Conservation (phyloP, 345 rosid genomes). For the Toxicodendron radicans region DNA sequence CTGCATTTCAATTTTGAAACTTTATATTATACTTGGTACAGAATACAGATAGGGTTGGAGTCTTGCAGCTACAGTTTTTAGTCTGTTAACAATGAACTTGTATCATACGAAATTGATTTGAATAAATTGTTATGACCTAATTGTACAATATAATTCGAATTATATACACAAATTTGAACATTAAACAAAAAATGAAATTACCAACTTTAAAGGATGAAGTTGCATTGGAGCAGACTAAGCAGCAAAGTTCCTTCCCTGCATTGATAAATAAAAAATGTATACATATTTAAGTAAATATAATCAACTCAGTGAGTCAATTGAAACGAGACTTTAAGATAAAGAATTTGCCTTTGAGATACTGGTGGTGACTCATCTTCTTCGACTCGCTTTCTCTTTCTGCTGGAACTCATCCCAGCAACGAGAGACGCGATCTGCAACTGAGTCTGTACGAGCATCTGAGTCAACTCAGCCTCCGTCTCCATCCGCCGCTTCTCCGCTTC, state of each 20-base stretch:
- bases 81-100: no score
- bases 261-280: no score
- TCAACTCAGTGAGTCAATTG: background rate
- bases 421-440: slow-evolving; percentile 47
- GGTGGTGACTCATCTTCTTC: slow-evolving; percentile 32
- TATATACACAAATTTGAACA: background rate
- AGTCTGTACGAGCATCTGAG: slow-evolving; percentile 51
- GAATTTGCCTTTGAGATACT: slow-evolving; percentile 27
- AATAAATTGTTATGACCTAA: no score
- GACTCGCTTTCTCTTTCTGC: slow-evolving; percentile 52
- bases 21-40: no score
- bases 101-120: no score
- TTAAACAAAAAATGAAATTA: background rate
- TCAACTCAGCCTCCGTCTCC: slow-evolving; percentile 54
- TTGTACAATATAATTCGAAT: no score
- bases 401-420: slow-evolving; percentile 20
- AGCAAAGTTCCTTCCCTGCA: slow-evolving; percentile 46
- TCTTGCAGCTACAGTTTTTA: no score
- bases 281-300: background rate
- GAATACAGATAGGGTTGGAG: no score
- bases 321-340: background rate
- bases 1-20: background rate
- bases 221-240: slow-evolving; percentile 43
- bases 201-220: slow-evolving; percentile 24
- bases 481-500: slow-evolving; percentile 50